Evolutionary conservation across 805 yeast genomes (phyloP), one percentile per base, ranked within the genome.

Genomic region (Suhomyces canberraensis): DNA sequence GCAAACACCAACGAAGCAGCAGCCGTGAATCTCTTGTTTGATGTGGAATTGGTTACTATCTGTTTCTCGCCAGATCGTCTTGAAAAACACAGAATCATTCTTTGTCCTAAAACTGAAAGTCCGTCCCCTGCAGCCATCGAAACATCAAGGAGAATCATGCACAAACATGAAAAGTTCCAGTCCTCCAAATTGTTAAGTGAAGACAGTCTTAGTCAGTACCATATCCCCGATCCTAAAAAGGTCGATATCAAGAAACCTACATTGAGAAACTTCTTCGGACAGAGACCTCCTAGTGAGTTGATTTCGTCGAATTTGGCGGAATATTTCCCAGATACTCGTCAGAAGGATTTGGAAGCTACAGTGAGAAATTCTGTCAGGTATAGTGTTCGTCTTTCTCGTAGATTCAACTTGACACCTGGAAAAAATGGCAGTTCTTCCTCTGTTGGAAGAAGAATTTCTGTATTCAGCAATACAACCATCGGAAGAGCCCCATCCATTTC

Each of bases 251-350:
- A 34, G 18, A 29, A 31, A 28, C 39, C 52, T 4, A 50, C 57
- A 2, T 42, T 73, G 48, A 67, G 76, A 39, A 70, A 66, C 37
- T 73, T 85, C 41, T 81, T 82, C 58, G 95, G 95, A 16, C 96
- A 87, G 58, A 72, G 98, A 52, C 98, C 98, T 5, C 90, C 98
- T 1, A 81, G 93, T 41, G 95, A 88, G 54, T 74, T 90, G 48
- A 93, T 91, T 42, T 86, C 97, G 1, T 80, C 90, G 2, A 88
- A 91, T 52, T 66, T 91, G 45, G 82, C 89, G 2, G 95, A 90
- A 45, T 91, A 86, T 58, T 93, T 93, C 69, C 98, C 98, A 0
- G 83, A 81, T 26, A 81, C 95, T 0, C 81, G 78, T 16, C 75
- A 79, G 35, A 70, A 74, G 30, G 82, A 82, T 39, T 71, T 93